Evolutionary conservation across 805 yeast species (phyloP).

Genomic region (Myxozyma geophila): DNA sequence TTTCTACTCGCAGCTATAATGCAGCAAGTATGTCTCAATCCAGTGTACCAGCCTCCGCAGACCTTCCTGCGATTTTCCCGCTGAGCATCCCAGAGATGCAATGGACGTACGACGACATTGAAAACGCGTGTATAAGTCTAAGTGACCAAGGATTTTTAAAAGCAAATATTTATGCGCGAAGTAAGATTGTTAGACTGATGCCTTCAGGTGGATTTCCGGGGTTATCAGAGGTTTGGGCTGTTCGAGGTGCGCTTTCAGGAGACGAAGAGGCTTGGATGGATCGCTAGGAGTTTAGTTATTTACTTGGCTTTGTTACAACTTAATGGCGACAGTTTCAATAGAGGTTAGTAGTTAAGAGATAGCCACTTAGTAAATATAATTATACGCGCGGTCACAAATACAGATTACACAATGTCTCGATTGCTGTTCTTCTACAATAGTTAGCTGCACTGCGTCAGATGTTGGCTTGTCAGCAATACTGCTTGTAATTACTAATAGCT

Average conservation of each 20-base stretch:
- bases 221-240: constrained; percentile 27
- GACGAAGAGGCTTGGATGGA: constrained; percentile 38
- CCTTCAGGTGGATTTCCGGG: constrained; percentile 30
- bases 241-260: constrained; percentile 13
- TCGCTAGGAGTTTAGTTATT: constrained; percentile 4
- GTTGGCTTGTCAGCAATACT: too few relatives aligned
- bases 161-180: constrained; percentile 44
- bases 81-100: constrained; percentile 18
- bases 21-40: neutral
- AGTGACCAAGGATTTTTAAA: constrained; percentile 46
- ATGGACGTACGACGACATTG: constrained; percentile 40
- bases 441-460: too few relatives aligned
- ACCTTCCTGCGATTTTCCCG: constrained; percentile 3
- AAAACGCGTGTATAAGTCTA: constrained; percentile 44
- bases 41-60: neutral
- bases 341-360: neutral
- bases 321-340: neutral
- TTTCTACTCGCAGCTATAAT: constrained; percentile 25
- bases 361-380: neutral
- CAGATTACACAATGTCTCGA: too few relatives aligned
- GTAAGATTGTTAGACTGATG: constrained; percentile 26
- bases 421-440: too few relatives aligned
- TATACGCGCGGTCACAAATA: too few relatives aligned
- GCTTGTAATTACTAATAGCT: too few relatives aligned
- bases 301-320: neutral